These are phyloP conservation scores for Solanum pennellii DNA, from an alignment of 257 asterid species.

Conservation along the genomic window DNA sequence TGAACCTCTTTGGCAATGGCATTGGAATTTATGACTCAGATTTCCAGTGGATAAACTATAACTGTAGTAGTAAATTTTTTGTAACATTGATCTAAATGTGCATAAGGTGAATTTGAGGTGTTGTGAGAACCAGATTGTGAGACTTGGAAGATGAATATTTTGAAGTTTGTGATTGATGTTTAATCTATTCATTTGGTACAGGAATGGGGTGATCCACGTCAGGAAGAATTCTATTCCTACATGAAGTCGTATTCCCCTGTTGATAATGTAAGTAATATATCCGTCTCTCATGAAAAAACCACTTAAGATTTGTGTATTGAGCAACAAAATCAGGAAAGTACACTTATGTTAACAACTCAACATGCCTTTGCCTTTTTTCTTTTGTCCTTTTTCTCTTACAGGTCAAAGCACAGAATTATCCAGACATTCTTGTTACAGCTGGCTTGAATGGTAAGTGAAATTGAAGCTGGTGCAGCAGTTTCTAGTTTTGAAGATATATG, in stretches of 20 bases:
- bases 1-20: background rate
- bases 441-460: slow-evolving; percentile 75
- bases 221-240: slow-evolving; percentile 76
- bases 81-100: background rate
- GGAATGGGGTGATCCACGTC: slow-evolving; percentile 99
- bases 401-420: slow-evolving; percentile 68
- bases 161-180: background rate
- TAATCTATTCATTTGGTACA: slow-evolving; percentile 24
- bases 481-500: background rate
- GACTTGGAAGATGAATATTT: background rate
- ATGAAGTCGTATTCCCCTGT: slow-evolving; percentile 96
- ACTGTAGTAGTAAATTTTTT: background rate
- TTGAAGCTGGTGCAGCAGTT: background rate
- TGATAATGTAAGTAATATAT: slow-evolving; percentile 55
- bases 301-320: background rate
- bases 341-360: background rate
- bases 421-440: slow-evolving; percentile 78
- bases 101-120: background rate
- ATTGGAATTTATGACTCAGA: background rate
- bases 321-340: background rate
- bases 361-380: slow-evolving; percentile 3
- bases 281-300: background rate
- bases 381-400: slow-evolving; percentile 19
- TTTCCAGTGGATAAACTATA: background rate
- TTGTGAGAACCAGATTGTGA: background rate